phyloP scores from a whole-genome alignment of 352 stramenopile genomes.

The Phytophthora europaea region DNA sequence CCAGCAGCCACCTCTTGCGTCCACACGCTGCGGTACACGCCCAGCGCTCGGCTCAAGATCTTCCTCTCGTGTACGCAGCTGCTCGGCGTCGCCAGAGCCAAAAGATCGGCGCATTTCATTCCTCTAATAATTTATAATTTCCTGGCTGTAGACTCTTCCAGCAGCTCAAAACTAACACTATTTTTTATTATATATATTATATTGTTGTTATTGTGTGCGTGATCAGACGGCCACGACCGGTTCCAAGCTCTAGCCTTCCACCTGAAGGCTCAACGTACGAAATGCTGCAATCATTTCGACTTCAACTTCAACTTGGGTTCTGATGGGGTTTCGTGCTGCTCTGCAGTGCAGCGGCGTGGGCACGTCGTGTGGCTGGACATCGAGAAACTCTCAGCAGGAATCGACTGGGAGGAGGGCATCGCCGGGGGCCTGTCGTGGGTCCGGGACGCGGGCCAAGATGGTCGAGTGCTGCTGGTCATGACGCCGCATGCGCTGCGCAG shows the following conservation, averaged over 20 bases:
- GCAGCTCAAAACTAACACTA: neutral
- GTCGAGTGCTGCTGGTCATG: slow-evolving; percentile 82
- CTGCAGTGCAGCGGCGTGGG: slow-evolving; percentile 65
- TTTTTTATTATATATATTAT: neutral
- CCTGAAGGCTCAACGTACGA: slow-evolving; percentile 69
- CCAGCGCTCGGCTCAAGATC: slow-evolving; percentile 67
- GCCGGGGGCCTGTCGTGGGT: slow-evolving; percentile 69
- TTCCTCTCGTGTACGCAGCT: slow-evolving; percentile 72
- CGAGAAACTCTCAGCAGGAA: slow-evolving; percentile 71
- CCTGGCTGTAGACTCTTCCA: neutral
- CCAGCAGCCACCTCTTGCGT: neutral
- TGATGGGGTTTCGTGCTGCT: slow-evolving; percentile 10
- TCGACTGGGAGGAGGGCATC: slow-evolving; percentile 86
- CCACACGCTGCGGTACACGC: slow-evolving; percentile 51
- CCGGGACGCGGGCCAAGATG: slow-evolving; percentile 75
- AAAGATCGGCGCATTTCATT: slow-evolving; percentile 7
- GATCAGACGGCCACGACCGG: slow-evolving; percentile 74
- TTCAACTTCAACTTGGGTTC: neutral
- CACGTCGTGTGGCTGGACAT: slow-evolving; percentile 82
- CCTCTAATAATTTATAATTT: neutral
- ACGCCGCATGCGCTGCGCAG: slow-evolving; percentile 78
- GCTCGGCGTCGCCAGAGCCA: neutral
- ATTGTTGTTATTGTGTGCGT: neutral
- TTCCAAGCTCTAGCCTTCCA: slow-evolving; percentile 81
- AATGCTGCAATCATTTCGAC: neutral